phyloP scores from a whole-genome alignment of 2,329 filamentous ascomycete genomes.

The Cadophora sp. region DNA sequence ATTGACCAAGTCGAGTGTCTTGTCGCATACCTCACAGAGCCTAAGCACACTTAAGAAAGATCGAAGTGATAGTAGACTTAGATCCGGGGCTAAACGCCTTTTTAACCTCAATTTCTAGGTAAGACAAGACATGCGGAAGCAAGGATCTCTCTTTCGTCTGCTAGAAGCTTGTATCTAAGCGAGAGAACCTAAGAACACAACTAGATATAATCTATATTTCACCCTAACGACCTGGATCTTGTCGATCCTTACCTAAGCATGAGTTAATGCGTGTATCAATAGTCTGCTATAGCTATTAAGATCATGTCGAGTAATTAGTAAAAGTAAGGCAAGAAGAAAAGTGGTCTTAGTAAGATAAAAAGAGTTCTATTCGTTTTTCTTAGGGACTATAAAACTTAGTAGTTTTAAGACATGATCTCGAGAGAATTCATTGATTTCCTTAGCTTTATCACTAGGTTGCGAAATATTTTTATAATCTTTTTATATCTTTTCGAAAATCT shows the following conservation, averaged over 20 bases:
- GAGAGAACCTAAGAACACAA: constrained; percentile 24
- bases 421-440: constrained; percentile 20
- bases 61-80: constrained; percentile 11
- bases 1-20: constrained; percentile 24
- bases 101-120: constrained; percentile 26
- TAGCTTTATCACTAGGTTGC: constrained; percentile 4
- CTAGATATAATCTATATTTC: too few relatives aligned
- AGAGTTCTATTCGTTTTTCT: constrained; percentile 40
- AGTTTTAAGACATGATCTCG: constrained; percentile 34
- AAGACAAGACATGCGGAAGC: constrained; percentile 28
- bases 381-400: constrained; percentile 29
- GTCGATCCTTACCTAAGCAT: too few relatives aligned
- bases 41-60: constrained; percentile 28
- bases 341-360: constrained; percentile 40
- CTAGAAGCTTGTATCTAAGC: constrained; percentile 15
- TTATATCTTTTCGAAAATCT: constrained; percentile 44
- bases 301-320: constrained; percentile 36
- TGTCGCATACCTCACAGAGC: constrained; percentile 27
- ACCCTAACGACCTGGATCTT: too few relatives aligned
- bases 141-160: constrained; percentile 24
- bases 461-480: constrained; percentile 25
- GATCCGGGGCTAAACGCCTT: constrained; percentile 20
- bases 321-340: constrained; percentile 41
- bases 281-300: not conserved
- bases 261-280: too few relatives aligned